phyloP scores from a whole-genome alignment of 163 green algal species.

The Smithsoniella earleae region DNA sequence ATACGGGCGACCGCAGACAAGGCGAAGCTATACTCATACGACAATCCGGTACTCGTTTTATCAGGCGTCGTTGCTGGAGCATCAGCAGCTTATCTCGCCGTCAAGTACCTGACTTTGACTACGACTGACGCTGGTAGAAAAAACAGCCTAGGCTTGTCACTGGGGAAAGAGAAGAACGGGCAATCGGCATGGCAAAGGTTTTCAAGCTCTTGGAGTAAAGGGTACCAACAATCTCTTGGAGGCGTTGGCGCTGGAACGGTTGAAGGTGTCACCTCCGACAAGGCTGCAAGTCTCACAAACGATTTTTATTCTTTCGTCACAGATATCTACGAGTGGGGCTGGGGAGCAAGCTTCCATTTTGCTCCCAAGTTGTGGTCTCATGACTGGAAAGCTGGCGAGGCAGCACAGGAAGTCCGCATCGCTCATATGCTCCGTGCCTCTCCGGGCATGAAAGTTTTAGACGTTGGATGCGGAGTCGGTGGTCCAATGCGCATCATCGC shows the following conservation, averaged over 20 bases:
- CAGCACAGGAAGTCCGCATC: conserved; percentile 74
- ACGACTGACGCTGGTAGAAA: not conserved
- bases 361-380: conserved; percentile 68
- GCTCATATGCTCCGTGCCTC: conserved; percentile 55
- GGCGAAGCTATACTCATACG: conserved; percentile 7
- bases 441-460: conserved; percentile 77
- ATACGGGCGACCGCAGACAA: not conserved
- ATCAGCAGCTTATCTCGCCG: not conserved
- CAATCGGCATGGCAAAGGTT: conserved; percentile 20
- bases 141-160: not conserved
- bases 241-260: conserved; percentile 19
- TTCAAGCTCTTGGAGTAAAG: conserved; percentile 12
- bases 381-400: conserved; percentile 52
- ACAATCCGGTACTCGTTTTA: conserved; percentile 20
- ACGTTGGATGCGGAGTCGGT: conserved; percentile 93
- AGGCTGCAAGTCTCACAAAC: conserved; percentile 56
- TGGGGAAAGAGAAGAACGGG: conserved; percentile 13
- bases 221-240: conserved; percentile 3
- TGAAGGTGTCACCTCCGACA: too few relatives aligned
- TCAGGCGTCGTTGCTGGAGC: not conserved
- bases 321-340: conserved; percentile 97
- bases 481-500: conserved; percentile 92
- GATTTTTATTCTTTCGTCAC: conserved; percentile 84
- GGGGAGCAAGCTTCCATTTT: conserved; percentile 96
- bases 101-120: conserved; percentile 17